Evolutionary conservation across 768 basidiomycete species (phyloP).

Genomic region (Lyophyllum shimeji): DNA sequence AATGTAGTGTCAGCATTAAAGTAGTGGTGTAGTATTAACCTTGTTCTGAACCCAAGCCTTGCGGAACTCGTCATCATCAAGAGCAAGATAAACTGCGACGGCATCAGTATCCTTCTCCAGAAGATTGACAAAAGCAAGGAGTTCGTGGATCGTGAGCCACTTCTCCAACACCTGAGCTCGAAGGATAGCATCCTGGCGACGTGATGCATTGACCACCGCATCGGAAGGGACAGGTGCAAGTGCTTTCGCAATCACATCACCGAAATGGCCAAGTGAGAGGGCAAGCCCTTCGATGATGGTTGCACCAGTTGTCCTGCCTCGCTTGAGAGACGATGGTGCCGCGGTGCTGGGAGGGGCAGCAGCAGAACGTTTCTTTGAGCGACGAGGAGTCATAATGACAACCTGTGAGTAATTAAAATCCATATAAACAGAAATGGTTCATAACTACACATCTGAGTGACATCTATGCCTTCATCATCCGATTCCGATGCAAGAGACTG

Average conservation of each 20-base stretch:
- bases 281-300: background rate
- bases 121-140: too few species aligned
- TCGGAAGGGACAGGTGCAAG: background rate
- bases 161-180: too few species aligned
- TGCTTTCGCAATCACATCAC: background rate
- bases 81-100: background rate
- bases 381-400: background rate
- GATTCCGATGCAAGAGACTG: background rate
- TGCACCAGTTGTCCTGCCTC: background rate
- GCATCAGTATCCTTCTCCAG: background rate
- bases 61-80: background rate
- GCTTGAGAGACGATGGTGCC: background rate
- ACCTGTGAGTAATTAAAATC: background rate
- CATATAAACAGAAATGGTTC: too few species aligned
- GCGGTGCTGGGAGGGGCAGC: background rate
- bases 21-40: background rate
- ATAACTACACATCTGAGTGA: background rate
- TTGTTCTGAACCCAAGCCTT: constrained; percentile 1
- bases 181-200: background rate
- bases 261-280: background rate
- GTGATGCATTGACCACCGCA: background rate
- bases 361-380: background rate
- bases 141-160: too few species aligned
- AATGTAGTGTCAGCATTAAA: background rate
- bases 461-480: background rate